phyloP scores from a whole-genome alignment of 1,139 yeast genomes.

The Magnusiomyces paraingens region DNA sequence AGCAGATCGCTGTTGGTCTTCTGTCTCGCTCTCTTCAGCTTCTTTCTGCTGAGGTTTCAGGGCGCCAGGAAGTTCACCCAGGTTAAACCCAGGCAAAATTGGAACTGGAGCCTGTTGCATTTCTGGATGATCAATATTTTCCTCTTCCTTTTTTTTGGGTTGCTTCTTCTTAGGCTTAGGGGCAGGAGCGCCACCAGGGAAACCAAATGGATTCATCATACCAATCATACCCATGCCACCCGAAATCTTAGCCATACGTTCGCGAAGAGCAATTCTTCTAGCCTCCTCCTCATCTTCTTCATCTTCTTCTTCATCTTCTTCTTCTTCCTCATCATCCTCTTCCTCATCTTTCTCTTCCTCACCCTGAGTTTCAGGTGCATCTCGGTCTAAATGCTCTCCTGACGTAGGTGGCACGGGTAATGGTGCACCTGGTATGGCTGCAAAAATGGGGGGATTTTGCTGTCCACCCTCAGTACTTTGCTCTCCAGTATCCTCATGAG shows the following conservation, averaged over 20 bases:
- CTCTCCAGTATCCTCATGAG: neutral
- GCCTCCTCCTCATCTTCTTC: constrained; percentile 71
- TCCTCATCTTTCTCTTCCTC: constrained; percentile 23
- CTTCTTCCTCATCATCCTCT: constrained; percentile 30
- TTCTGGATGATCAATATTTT: constrained; percentile 18
- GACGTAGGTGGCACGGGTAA: constrained; percentile 11
- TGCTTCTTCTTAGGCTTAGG: constrained; percentile 16
- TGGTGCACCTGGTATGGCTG: too few species aligned
- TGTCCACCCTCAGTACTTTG: neutral
- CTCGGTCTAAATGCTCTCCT: neutral
- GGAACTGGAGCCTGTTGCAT: constrained; percentile 39
- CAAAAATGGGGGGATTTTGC: neutral
- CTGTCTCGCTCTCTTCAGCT: constrained; percentile 14
- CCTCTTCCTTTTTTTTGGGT: constrained; percentile 25
- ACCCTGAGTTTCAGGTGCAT: constrained; percentile 9
- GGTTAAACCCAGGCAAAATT: constrained; percentile 38
- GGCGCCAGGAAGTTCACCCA: constrained; percentile 26
- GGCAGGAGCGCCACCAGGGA: constrained; percentile 15
- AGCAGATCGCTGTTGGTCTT: constrained; percentile 4
- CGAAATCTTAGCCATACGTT: constrained; percentile 92
- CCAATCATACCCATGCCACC: constrained; percentile 78
- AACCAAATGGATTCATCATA: constrained; percentile 33
- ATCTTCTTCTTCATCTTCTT: constrained; percentile 43
- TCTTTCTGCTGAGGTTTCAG: neutral
- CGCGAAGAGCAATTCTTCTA: constrained; percentile 71